These are phyloP conservation scores for Penicillium sp. DNA, from an alignment of 2,329 filamentous ascomycete species.

Conservation along the genomic window DNA sequence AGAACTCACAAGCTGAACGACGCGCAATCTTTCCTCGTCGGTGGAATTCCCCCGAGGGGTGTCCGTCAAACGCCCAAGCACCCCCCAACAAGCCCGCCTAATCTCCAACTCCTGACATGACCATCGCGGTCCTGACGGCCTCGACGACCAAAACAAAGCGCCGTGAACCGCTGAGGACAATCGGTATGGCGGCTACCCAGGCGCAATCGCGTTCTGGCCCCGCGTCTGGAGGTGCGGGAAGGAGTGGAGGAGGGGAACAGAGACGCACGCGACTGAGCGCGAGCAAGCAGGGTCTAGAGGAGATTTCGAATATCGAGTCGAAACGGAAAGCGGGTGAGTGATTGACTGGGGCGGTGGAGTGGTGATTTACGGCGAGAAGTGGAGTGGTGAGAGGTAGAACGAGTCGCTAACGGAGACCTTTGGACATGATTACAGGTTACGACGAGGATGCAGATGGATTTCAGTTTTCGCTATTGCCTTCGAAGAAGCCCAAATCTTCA, in stretches of 20 bases:
- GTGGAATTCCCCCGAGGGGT: constrained; percentile 1
- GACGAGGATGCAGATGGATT: constrained; percentile 82
- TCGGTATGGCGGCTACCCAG: constrained; percentile 48
- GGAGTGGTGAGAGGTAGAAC: background rate
- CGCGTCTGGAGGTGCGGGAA: constrained; percentile 33
- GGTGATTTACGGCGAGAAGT: background rate
- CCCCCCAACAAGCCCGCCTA: constrained; percentile 38
- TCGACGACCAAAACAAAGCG: constrained; percentile 43
- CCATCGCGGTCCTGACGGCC: constrained; percentile 45
- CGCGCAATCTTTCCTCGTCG: constrained; percentile 12
- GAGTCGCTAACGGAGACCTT: constrained; percentile 11
- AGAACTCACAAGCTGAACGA: background rate
- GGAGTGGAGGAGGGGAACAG: constrained; percentile 31
- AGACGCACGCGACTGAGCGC: constrained; percentile 46
- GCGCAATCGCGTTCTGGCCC: constrained; percentile 44
- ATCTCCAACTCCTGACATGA: constrained; percentile 42
- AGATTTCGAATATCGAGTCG: constrained; percentile 33
- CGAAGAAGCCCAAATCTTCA: constrained; percentile 64
- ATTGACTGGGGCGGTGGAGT: background rate
- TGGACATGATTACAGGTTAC: constrained; percentile 47
- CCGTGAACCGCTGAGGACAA: constrained; percentile 45
- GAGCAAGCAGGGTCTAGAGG: constrained; percentile 38
- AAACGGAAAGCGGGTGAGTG: constrained; percentile 55
- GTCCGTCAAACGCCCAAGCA: constrained; percentile 30
- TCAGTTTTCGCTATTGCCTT: constrained; percentile 72